Base-by-base conservation (phyloP, 2,329 filamentous ascomycete species). In the Sporothrix pallida region DNA sequence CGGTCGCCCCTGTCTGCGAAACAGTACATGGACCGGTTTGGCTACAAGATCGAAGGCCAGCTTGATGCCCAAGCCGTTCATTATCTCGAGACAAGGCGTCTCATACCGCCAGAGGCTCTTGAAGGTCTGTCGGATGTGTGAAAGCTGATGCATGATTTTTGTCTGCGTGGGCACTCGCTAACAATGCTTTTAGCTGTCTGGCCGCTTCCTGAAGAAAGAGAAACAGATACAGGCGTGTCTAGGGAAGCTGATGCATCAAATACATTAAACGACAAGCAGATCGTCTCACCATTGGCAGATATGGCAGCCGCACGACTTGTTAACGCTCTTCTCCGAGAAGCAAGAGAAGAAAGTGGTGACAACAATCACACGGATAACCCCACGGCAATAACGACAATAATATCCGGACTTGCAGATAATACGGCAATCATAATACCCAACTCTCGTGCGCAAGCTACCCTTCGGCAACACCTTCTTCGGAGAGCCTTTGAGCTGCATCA, bases 381-480 rank as follows among this genome's bases (percentile, higher is more conserved):
- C 50, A 52, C 50, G 50, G 17, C 50, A 52, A 52, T 52, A 52
- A 52, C 50, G 50, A 52, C 50, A 52, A 52, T 52, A 52, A 52
- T 52, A 52, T 52, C 50, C 17, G 15, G 50, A 52, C 50, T 52
- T 52, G 50, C 50, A 52, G 50, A 15, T 52, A 52, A 52, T 52
- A 52, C 50, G 50, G 50, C 50, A 12, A 12, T 52, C 50, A 52
- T 52, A 52, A 52, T 52, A 12, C 50, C 50, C 50, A 52, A 52
- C 50, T 52, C 50, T 52, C 17, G 50, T 52, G 54, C 54, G 20
- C 54, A 56, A 26, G 54, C 54, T 23, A 23, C 54, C 7, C 54
- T 56, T 56, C 54, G 54, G 20, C 54, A 23, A 26, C n/a, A 56
- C n/a, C 54, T 56, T 56, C 54, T 56, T 56, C 54, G 54, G 54